Evolutionary conservation across 2,329 filamentous ascomycete genomes (phyloP).

Genomic region (Tolypocladium nubicola): DNA sequence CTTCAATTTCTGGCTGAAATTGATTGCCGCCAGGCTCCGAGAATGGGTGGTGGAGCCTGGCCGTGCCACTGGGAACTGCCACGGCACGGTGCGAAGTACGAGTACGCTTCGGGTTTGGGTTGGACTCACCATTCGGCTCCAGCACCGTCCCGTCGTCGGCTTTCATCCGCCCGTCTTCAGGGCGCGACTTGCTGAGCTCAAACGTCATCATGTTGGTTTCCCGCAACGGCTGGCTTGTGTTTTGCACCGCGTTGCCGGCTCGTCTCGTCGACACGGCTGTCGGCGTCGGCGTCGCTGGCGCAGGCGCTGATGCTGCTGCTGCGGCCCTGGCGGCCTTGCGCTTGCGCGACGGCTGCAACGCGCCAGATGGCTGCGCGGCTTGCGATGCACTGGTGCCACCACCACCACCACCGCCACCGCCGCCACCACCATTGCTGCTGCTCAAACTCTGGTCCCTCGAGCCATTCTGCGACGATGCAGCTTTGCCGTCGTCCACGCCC

Average conservation of each 20-base stretch:
- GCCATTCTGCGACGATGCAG: slow-evolving; percentile 20
- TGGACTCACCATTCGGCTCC: slow-evolving; percentile 67
- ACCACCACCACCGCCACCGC: not conserved
- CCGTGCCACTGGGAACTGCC: slow-evolving; percentile 3
- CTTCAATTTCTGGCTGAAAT: not conserved
- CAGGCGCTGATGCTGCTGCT: slow-evolving; percentile 10
- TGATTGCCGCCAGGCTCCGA: not conserved
- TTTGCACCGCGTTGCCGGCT: slow-evolving; percentile 21
- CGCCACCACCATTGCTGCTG: not conserved
- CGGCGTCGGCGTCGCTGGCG: slow-evolving; percentile 12
- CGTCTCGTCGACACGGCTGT: slow-evolving; percentile 8
- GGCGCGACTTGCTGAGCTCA: slow-evolving; percentile 54
- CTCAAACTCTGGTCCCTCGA: slow-evolving; percentile 23
- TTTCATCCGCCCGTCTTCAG: slow-evolving; percentile 68
- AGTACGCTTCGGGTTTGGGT: not conserved
- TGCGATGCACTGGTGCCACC: slow-evolving; percentile 15
- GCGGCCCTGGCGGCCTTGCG: slow-evolving; percentile 57
- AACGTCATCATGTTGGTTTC: slow-evolving; percentile 88
- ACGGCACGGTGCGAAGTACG: not conserved
- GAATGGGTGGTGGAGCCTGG: slow-evolving; percentile 3
- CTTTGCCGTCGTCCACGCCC: slow-evolving; percentile 28
- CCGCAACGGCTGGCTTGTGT: slow-evolving; percentile 31
- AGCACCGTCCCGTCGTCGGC: slow-evolving; percentile 86
- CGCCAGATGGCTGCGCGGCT: slow-evolving; percentile 39
- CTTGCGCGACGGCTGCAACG: slow-evolving; percentile 57